A percentile compares a stretch with the other conserved stretches of the same genome.
phyloP scores from a whole-genome alignment of 108 stramenopile genomes.

The Parmales sp. region DNA sequence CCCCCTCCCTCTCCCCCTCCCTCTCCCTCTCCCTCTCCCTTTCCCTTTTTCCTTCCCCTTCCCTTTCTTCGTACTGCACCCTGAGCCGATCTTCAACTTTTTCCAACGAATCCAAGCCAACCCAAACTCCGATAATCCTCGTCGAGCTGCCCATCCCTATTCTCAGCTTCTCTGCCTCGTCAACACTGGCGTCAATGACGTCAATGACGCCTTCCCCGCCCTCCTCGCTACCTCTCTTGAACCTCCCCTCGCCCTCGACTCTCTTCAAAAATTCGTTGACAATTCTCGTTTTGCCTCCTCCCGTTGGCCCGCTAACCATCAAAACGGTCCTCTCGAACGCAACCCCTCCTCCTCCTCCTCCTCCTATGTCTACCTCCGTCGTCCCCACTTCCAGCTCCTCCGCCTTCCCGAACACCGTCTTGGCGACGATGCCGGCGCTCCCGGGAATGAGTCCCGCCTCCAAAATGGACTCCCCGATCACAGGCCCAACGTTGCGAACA shows the following conservation, averaged over 20 bases:
- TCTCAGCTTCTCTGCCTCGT: constrained; percentile 39
- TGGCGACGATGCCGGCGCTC: too few relatives aligned
- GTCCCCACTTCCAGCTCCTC: too few relatives aligned
- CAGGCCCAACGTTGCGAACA: too few relatives aligned
- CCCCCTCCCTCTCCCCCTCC: too few relatives aligned
- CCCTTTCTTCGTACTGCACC: constrained; percentile 37
- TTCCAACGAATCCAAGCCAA: constrained; percentile 49
- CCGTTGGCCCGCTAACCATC: constrained; percentile 64
- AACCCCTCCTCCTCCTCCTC: too few relatives aligned
- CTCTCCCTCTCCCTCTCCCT: too few relatives aligned
- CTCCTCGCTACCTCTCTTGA: constrained; percentile 35
- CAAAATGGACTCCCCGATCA: too few relatives aligned
- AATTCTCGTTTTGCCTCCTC: constrained; percentile 55
- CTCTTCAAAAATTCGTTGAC: constrained; percentile 48
- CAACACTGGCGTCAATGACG: constrained; percentile 68
- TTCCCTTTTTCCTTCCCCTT: constrained; percentile 29
- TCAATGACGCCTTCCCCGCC: constrained; percentile 29
- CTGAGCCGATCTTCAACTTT: constrained; percentile 52
- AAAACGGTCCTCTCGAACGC: constrained; percentile 55
- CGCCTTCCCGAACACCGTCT: too few relatives aligned
- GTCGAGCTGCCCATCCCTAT: neutral
- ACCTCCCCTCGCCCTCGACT: constrained; percentile 41
- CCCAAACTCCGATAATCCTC: constrained; percentile 67
- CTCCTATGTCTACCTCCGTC: too few relatives aligned
- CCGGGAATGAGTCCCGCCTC: too few relatives aligned